Evolutionary conservation across 208 protist genomes (phyloP).

Genomic region (Trypanosoma rangeli): DNA sequence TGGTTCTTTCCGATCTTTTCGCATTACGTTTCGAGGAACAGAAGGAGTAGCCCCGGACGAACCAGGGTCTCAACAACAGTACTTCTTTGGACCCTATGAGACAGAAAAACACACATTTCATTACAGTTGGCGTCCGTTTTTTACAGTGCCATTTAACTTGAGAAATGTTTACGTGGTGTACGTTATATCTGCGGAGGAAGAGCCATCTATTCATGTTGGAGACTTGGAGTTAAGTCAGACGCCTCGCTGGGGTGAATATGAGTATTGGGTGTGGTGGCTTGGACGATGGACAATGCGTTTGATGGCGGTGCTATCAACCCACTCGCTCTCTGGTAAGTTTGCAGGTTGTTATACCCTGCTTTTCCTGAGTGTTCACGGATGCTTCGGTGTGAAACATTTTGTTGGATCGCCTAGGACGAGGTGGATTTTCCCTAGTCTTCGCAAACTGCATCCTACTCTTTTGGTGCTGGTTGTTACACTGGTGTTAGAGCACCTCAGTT

Average conservation of each 20-base stretch:
- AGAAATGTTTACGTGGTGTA: conserved; percentile 72
- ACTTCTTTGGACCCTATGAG: conserved; percentile 66
- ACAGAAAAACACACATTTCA: conserved; percentile 33
- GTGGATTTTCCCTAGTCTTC: conserved; percentile 16
- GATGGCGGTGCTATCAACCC: conserved; percentile 59
- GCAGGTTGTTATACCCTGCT: conserved; percentile 41
- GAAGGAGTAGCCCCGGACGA: conserved; percentile 41
- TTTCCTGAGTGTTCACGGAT: conserved; percentile 42
- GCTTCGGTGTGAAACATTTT: conserved; percentile 27
- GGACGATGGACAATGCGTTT: conserved; percentile 53
- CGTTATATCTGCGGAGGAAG: conserved; percentile 34
- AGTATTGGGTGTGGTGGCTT: conserved; percentile 34
- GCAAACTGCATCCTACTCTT: conserved; percentile 23
- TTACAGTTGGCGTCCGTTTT: conserved; percentile 73
- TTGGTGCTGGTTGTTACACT: conserved; percentile 30
- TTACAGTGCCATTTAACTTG: conserved; percentile 40
- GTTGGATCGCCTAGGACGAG: neutral
- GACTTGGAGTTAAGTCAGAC: conserved; percentile 31
- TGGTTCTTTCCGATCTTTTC: conserved; percentile 72
- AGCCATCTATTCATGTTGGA: conserved; percentile 30
- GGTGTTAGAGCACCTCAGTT: conserved; percentile 40
- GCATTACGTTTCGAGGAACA: conserved; percentile 54
- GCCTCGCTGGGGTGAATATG: conserved; percentile 21
- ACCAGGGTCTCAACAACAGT: conserved; percentile 69
- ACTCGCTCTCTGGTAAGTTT: conserved; percentile 48